These are phyloP conservation scores for Paramecium primaurelia DNA, from an alignment of 73 alveolate species.

Conservation along the genomic window DNA sequence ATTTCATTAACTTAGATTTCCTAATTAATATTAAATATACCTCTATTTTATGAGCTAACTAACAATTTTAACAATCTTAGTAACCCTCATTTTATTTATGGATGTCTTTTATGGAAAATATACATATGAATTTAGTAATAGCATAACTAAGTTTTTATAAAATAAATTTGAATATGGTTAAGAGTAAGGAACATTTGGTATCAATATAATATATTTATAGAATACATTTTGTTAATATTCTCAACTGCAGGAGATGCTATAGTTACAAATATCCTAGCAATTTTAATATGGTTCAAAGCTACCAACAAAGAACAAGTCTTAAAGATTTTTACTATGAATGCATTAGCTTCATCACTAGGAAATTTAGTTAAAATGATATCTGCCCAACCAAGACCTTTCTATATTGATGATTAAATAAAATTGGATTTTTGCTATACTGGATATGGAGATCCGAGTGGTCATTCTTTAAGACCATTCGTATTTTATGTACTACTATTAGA, in stretches of 20 bases:
- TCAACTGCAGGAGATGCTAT: background rate
- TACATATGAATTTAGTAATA: background rate
- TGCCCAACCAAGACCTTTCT: background rate
- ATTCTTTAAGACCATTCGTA: background rate
- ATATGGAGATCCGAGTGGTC: conserved; percentile 37
- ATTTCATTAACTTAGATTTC: background rate
- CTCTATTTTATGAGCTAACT: background rate
- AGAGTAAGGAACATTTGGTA: background rate
- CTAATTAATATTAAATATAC: background rate
- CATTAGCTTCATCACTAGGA: background rate
- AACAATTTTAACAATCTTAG: background rate
- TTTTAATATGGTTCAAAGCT: background rate
- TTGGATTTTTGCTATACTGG: background rate
- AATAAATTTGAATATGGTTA: background rate
- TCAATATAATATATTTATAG: background rate
- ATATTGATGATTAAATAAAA: background rate
- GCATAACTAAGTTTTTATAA: background rate
- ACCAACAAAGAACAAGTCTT: background rate
- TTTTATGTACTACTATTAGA: conserved; percentile 7
- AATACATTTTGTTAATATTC: background rate
- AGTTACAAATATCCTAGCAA: background rate
- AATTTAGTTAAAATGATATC: background rate
- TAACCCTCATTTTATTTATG: background rate
- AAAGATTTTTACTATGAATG: background rate
- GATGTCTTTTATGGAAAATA: background rate